phyloP scores from a whole-genome alignment of 306 rosid genomes.

The Astragalus membranaceus region DNA sequence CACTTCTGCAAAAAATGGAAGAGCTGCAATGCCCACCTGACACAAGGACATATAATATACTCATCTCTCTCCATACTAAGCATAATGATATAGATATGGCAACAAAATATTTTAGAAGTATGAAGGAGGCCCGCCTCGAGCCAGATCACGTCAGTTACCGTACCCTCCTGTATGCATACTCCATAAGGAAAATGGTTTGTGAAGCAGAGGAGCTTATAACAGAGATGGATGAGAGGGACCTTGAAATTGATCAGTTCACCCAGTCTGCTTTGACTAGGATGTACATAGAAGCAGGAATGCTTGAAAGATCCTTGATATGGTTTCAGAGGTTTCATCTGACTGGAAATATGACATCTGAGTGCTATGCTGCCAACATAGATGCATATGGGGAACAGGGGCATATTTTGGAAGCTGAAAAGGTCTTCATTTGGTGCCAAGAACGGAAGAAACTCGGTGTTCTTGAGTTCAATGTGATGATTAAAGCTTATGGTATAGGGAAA shows the following conservation, averaged over 20 bases:
- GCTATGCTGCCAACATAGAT: conserved; percentile 88
- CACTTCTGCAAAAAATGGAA: conserved; percentile 74
- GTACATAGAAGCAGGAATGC: conserved; percentile 71
- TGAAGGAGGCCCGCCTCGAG: conserved; percentile 53
- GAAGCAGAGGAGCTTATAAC: conserved; percentile 64
- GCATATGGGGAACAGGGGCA: conserved; percentile 80
- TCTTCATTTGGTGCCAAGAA: conserved; percentile 63
- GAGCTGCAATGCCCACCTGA: conserved; percentile 63
- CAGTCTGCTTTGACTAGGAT: conserved; percentile 87
- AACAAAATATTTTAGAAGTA: conserved; percentile 47
- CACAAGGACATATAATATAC: conserved; percentile 84
- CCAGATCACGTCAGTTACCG: conserved; percentile 82
- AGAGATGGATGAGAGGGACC: conserved; percentile 63
- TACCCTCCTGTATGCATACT: conserved; percentile 84
- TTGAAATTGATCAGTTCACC: conserved; percentile 79
- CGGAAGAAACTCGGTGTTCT: conserved; percentile 51
- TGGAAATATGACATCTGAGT: conserved; percentile 71
- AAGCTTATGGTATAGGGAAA: conserved; percentile 79
- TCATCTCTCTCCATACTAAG: conserved; percentile 61
- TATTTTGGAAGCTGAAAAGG: conserved; percentile 72
- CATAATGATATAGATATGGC: conserved; percentile 61
- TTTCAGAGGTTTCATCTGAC: conserved; percentile 60
- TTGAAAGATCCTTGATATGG: conserved; percentile 73
- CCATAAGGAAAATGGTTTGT: conserved; percentile 65
- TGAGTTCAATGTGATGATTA: conserved; percentile 91